phyloP scores from a whole-genome alignment of 495 filamentous ascomycete genomes.

The Glonium stellatum region DNA sequence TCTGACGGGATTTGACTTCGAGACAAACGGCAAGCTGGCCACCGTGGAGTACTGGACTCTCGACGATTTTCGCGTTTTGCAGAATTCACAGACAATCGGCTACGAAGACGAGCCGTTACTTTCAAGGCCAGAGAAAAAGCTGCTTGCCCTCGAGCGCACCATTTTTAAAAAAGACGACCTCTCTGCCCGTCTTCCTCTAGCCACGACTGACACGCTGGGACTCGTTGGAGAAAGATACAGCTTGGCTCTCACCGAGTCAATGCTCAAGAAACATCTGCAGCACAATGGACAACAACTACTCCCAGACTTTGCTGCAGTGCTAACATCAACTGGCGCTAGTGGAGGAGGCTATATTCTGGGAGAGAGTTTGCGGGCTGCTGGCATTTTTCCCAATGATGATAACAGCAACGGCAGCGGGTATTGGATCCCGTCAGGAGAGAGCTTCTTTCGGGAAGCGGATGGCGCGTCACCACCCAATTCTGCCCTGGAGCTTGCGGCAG shows the following conservation, averaged over 20 bases:
- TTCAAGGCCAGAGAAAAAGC: not conserved
- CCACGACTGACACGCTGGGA: slow-evolving; percentile 4
- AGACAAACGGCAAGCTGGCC: not conserved
- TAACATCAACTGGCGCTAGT: too few species aligned
- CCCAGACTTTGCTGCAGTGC: not conserved
- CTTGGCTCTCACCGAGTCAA: not conserved
- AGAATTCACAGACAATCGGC: not conserved
- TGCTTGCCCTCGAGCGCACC: not conserved
- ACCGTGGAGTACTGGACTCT: not conserved
- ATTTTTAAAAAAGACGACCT: slow-evolving; percentile 9
- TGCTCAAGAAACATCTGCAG: not conserved
- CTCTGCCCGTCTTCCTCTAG: not conserved
- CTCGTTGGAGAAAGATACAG: not conserved
- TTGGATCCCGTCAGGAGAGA: not conserved
- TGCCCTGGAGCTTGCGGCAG: not conserved
- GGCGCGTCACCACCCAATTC: not conserved
- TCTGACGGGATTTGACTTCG: not conserved
- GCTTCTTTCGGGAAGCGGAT: not conserved
- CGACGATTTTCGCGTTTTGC: not conserved
- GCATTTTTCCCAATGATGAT: not conserved
- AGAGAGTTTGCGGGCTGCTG: too few species aligned
- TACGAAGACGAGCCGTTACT: not conserved
- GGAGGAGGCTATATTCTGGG: too few species aligned
- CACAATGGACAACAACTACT: not conserved
- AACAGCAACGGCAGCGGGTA: not conserved